These are phyloP conservation scores for Niebla homalea DNA, from an alignment of 495 filamentous ascomycete genomes.

Conservation along the genomic window DNA sequence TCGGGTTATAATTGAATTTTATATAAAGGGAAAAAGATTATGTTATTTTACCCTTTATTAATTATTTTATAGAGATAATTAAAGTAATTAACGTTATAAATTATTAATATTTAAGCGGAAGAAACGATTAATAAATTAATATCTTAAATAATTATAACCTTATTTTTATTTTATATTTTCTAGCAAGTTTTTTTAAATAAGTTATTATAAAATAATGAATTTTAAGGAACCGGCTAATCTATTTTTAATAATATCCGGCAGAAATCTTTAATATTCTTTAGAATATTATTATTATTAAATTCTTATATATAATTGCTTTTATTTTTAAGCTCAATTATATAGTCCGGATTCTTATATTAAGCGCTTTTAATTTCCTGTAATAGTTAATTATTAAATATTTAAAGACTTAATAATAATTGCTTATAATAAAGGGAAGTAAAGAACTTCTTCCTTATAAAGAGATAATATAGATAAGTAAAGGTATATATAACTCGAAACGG, in stretches of 20 bases:
- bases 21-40: neutral
- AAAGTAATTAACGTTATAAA: constrained; percentile 16
- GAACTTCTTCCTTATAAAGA: neutral
- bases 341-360: constrained; percentile 23
- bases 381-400: constrained; percentile 27
- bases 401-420: constrained; percentile 8
- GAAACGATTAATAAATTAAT: constrained; percentile 25
- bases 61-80: constrained; percentile 24
- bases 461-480: neutral
- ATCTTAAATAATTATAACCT: constrained; percentile 25
- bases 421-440: neutral
- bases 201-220: too few species aligned
- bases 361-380: constrained; percentile 24
- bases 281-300: neutral
- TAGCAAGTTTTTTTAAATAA: too few species aligned
- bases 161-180: constrained; percentile 16
- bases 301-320: too few species aligned
- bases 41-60: constrained; percentile 28
- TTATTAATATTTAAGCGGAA: constrained; percentile 21
- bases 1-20: constrained; percentile 17
- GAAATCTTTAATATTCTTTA: neutral
- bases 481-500: constrained; percentile 20
- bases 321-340: constrained; percentile 18
- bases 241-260: constrained; percentile 14
- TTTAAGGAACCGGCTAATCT: constrained; percentile 2